phyloP scores from a whole-genome alignment of 1,284 basidiomycete genomes.

The Pseudozyma flocculosa region DNA sequence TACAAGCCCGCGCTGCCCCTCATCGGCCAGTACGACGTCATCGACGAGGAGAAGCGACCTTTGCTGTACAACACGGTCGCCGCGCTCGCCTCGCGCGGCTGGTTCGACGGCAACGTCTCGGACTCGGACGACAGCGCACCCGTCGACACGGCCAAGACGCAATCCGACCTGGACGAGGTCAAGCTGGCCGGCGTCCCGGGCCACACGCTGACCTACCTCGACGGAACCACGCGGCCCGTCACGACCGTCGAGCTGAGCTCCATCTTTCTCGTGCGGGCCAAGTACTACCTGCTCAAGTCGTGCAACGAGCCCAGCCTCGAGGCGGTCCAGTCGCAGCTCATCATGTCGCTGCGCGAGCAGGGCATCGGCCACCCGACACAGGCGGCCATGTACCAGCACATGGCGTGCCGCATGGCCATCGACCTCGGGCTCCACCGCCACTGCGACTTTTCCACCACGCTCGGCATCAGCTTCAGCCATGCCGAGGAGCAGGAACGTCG shows the following conservation, averaged over 20 bases:
- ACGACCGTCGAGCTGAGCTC: constrained; percentile 26
- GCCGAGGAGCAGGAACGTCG: constrained; percentile 39
- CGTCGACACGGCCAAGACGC: constrained; percentile 18
- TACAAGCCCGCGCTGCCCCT: constrained; percentile 24
- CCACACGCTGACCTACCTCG: constrained; percentile 21
- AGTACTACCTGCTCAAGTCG: constrained; percentile 38
- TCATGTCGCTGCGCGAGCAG: constrained; percentile 44
- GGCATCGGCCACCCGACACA: constrained; percentile 37
- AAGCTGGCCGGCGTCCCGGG: too few species aligned
- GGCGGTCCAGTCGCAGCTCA: constrained; percentile 37
- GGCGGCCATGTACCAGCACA: constrained; percentile 31
- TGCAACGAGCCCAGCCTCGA: constrained; percentile 41
- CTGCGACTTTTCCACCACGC: constrained; percentile 19
- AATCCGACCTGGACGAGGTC: constrained; percentile 24
- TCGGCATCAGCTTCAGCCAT: constrained; percentile 26
- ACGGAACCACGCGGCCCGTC: constrained; percentile 16
- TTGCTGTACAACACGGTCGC: constrained; percentile 40
- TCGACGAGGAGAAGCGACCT: constrained; percentile 35
- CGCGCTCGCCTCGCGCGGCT: constrained; percentile 32
- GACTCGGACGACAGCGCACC: constrained; percentile 13
- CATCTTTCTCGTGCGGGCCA: constrained; percentile 40
- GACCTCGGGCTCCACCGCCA: constrained; percentile 45
- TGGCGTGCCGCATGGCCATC: constrained; percentile 40
- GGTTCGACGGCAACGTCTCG: constrained; percentile 30
- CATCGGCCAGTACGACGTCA: constrained; percentile 15